Evolutionary conservation across 2,329 filamentous ascomycete genomes (phyloP).

Genomic region (Aspergillus chevalieri): DNA sequence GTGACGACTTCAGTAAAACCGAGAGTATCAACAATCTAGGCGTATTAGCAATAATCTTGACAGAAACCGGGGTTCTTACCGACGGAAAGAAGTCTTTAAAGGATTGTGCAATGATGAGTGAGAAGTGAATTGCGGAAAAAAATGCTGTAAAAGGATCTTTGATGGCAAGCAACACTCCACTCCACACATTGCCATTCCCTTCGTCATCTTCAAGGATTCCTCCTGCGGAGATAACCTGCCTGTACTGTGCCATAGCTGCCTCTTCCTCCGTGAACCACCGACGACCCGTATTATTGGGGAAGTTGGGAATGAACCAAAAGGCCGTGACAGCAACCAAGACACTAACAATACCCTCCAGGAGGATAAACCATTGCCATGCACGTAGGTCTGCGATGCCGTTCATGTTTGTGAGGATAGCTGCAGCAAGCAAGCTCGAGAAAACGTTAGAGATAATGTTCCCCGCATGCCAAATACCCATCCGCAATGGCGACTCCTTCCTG

Average conservation of each 20-base stretch:
- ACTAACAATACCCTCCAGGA: no score
- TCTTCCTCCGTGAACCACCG: slow-evolving; percentile 5
- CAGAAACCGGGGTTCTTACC: neutral
- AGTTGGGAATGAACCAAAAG: slow-evolving; percentile 4
- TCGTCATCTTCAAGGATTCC: slow-evolving; percentile 3
- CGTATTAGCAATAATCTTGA: neutral
- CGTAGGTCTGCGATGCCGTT: no score
- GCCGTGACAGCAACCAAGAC: no score
- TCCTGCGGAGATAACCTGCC: slow-evolving; percentile 5
- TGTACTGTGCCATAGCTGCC: slow-evolving; percentile 6
- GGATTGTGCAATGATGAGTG: slow-evolving; percentile 7
- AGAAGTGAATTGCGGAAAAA: slow-evolving; percentile 6
- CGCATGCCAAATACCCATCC: no score
- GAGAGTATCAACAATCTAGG: slow-evolving; percentile 6
- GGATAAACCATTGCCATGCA: no score
- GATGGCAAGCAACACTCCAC: slow-evolving; percentile 4
- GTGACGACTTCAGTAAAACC: slow-evolving; percentile 4
- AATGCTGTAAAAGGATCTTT: slow-evolving; percentile 8
- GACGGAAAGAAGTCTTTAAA: slow-evolving; percentile 10
- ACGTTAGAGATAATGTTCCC: no score
- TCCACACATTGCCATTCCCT: slow-evolving; percentile 1
- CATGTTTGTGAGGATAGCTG: no score
- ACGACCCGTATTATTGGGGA: slow-evolving; percentile 4
- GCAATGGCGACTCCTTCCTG: no score
- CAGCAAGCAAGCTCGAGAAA: no score